These are phyloP conservation scores for Pseudocercospora musae DNA, from an alignment of 2,329 filamentous ascomycete genomes.

Conservation along the genomic window DNA sequence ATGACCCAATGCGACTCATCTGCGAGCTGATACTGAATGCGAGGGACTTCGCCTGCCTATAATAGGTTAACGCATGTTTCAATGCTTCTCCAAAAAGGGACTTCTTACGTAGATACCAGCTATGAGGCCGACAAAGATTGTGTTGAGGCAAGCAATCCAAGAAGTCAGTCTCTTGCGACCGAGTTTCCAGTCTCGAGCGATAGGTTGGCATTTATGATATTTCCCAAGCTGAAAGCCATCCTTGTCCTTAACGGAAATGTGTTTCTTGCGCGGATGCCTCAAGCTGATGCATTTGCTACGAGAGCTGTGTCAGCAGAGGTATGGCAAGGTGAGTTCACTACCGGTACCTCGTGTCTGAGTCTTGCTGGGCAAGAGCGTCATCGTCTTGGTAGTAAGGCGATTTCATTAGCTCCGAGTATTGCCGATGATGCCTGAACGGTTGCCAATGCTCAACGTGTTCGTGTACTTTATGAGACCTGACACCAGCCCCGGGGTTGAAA, in stretches of 20 bases:
- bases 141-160: slow-evolving; percentile 67
- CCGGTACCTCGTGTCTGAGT: slow-evolving; percentile 9
- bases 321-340: not conserved
- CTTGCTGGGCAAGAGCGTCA: not conserved
- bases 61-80: not conserved
- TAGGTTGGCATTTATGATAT: slow-evolving; percentile 58
- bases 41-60: slow-evolving; percentile 68
- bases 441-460: not conserved
- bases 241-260: slow-evolving; percentile 34
- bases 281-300: slow-evolving; percentile 22
- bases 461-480: not conserved
- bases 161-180: slow-evolving; percentile 67
- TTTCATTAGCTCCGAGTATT: slow-evolving; percentile 5
- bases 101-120: slow-evolving; percentile 64
- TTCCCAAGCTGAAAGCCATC: slow-evolving; percentile 42
- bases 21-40: slow-evolving; percentile 72
- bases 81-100: not conserved
- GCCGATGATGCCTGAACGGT: not conserved
- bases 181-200: slow-evolving; percentile 69
- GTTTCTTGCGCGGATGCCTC: slow-evolving; percentile 33
- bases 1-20: slow-evolving; percentile 66
- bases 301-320: not conserved
- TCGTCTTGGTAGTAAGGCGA: slow-evolving; percentile 5
- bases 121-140: slow-evolving; percentile 66
- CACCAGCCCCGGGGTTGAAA: not conserved